Evolutionary conservation across 2,329 filamentous ascomycete species (phyloP).

Genomic region (Stachybotrys chartarum): DNA sequence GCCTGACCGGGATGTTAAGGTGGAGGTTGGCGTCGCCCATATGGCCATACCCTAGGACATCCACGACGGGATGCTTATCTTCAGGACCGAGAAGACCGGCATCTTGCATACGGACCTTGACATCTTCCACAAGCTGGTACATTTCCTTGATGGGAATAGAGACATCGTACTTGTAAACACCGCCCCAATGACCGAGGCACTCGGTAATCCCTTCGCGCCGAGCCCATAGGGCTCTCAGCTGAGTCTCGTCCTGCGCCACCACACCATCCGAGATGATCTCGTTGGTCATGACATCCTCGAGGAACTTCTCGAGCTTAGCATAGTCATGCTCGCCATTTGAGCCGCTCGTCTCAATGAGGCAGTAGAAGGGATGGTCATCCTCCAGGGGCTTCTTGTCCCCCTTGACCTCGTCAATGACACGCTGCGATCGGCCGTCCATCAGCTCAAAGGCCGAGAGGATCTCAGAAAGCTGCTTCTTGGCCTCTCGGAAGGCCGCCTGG

Average conservation of each 20-base stretch:
- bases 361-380: constrained; percentile 85
- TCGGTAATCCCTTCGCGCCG: constrained; percentile 94
- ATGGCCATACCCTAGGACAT: constrained; percentile 93
- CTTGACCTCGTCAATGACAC: constrained; percentile 66
- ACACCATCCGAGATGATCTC: constrained; percentile 86
- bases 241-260: constrained; percentile 87
- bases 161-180: constrained; percentile 97
- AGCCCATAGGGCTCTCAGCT: constrained; percentile 76
- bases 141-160: constrained; percentile 86
- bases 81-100: constrained; percentile 73
- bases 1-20: constrained; percentile 76
- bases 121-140: constrained; percentile 85
- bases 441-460: constrained; percentile 97
- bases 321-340: constrained; percentile 91
- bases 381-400: constrained; percentile 76
- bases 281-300: constrained; percentile 85
- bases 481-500: constrained; percentile 77
- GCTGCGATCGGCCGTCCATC: constrained; percentile 83
- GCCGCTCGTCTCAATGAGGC: constrained; percentile 90
- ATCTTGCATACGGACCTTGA: constrained; percentile 61
- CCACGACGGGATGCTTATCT: constrained; percentile 70
- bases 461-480: constrained; percentile 84
- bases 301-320: constrained; percentile 82
- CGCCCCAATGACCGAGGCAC: constrained; percentile 80
- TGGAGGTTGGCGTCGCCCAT: constrained; percentile 98